Evolutionary conservation across 2,329 filamentous ascomycete genomes (phyloP), one percentile per base, ranked within the genome.

Genomic region (Periconia digitata): DNA sequence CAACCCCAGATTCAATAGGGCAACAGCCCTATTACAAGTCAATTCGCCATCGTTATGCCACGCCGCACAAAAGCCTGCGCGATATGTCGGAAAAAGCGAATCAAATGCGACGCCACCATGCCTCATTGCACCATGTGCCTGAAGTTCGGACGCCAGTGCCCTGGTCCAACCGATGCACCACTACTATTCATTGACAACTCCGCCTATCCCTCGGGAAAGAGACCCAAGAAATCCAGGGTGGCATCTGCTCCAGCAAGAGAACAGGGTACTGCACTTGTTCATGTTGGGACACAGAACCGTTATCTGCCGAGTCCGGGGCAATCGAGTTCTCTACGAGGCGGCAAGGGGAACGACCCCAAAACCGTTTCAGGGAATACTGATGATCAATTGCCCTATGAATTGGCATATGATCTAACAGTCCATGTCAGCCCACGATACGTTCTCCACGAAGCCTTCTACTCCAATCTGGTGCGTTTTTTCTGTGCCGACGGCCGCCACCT

Each of bases 51-150:
- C 27, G n/a, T n/a, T n/a, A 60, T 60, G 57, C 49, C 55, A 20
- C 51, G 53, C 20, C 42, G 58, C 47, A 58, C 52, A 21, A 51
- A 49, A 50, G 51, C 58, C 17, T 60, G 54, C 44, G 57, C 53
- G 8, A 53, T 51, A 27, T 63, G 58, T 44, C 56, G 58, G 16
- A 47, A 55, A 32, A 60, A 57, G 42, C 54, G 59, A n/a, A 61
- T 63, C 32, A 61, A 59, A 49, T 63, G 59, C 50, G 59, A 63
- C 24, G 56, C 50, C 8, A 61, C 56, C 3, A 49, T 56, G 18
- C 59, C 59, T 1, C 40, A 54, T 20, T 62, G 59, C 27, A 45
- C 51, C 10, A 58, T 59, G 55, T 61, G 59, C 44, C 52, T 44
- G 8, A 48, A 55, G 1, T 54, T 53, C 8, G 44, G 46, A 10